Base-by-base conservation (phyloP, 2,329 filamentous ascomycete genomes). In the Colletotrichum viniferum region DNA sequence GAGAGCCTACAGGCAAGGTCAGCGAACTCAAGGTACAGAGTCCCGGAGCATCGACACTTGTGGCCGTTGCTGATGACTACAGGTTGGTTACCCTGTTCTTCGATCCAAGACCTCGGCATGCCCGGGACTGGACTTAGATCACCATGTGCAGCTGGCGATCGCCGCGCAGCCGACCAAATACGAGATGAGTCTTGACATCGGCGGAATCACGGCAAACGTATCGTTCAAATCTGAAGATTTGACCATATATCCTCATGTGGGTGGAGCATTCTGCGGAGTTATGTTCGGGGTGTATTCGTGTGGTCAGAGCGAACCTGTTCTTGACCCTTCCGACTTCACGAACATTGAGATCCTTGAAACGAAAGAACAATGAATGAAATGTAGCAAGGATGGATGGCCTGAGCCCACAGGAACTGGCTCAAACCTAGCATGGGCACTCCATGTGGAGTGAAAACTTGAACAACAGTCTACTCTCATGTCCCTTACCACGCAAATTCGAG, bases 231-330 rank as follows among this genome's bases (percentile, higher is more conserved):
- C 79, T 5, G 76, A 76, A 60, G 65, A 78, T 4, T 70, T 83
- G 68, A 82, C 80, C 1, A 62, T 81, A 26, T 77, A 78, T 60
- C 82, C 82, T 28, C 80, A 79, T 13, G 78, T 82, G 4, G 82
- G 82, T 3, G 80, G 80, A 21, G 78, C 81, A 4, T 83, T 83
- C 32, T 79, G 79, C 21, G 82, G 81, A 18, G 77, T 78, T 26
- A 82, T 83, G 82, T 82, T 79, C 60, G 82, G 81, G 1, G 21
- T 83, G 3, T 83, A 82, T 48, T 77, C 81, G 12, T 81, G 80
- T 62, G 81, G 80, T 9, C 78, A 75, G 16, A 77, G 78, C 18
- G 81, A 83, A 62, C 80, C 82, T 7, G 81, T 82, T 1, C 72
- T 83, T 24, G 80, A 82, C 58, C 80, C 81, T 13, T 80, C 81